Evolutionary conservation across 257 asterid species (phyloP).

Genomic region (Ajuga chamaepitys): DNA sequence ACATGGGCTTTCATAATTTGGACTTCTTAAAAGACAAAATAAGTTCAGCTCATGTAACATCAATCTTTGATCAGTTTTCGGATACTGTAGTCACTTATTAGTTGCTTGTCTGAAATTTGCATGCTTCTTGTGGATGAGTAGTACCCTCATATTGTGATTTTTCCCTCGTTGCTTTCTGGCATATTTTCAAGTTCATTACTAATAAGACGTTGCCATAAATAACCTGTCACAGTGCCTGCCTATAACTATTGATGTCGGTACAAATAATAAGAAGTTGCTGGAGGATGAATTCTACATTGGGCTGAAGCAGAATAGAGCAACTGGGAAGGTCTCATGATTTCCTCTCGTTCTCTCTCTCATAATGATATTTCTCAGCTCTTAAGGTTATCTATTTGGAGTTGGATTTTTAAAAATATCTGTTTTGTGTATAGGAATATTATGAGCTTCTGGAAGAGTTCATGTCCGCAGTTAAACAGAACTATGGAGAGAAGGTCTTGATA

Average conservation of each 20-base stretch:
- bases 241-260: conserved; percentile 89
- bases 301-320: conserved; percentile 73
- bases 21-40: no score
- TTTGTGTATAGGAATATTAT: conserved; percentile 54
- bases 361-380: neutral
- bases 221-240: conserved; percentile 65
- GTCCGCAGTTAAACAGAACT: conserved; percentile 83
- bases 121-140: neutral
- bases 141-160: neutral
- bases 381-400: neutral
- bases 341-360: neutral
- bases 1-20: no score
- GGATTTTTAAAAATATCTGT: neutral
- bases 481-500: conserved; percentile 80
- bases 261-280: conserved; percentile 65
- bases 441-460: conserved; percentile 90
- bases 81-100: neutral
- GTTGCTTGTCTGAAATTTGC: no score
- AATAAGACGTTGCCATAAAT: neutral
- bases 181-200: neutral
- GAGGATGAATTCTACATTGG: conserved; percentile 93
- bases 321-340: conserved; percentile 50
- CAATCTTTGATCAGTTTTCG: neutral
- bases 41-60: no score
- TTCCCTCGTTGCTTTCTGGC: neutral